Base-by-base conservation (phyloP, 495 filamentous ascomycete genomes). In the Xylaria venustula region DNA sequence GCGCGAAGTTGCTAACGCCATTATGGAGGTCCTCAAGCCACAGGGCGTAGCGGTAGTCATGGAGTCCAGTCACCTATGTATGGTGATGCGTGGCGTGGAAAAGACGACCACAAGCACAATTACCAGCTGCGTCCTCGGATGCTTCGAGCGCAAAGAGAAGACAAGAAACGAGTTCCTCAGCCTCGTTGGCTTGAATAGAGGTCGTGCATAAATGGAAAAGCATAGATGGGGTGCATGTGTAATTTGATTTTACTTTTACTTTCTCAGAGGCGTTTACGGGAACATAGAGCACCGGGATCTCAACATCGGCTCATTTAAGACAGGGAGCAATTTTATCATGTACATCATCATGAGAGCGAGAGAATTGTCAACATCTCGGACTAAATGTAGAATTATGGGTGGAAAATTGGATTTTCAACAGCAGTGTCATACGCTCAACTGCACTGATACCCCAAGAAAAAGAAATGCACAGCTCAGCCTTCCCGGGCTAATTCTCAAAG, bases 51-150 rank as follows among this genome's bases (percentile, higher is more conserved):
- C 89, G 22, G 93, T 98, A 8, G 93, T 98, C 49, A 96, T 98
- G 89, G 95, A 98, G 69, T 93, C 91, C 30, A 90, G 88, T 65
- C 94, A 98, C 77, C 81, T 98, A n/a, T 98, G 94, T 80, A 98
- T 97, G 93, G 93, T 96, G 1, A 94, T 94, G 90, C 83, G 93
- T 22, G 93, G 93, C 1, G 92, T 97, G 25, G 84, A 96, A 71
- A 97, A 99, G 80, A 90, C 90, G 6, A 85, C 84, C 44, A 87
- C 89, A 46, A 90, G 81, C 14, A 98, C 95, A 11, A 93, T 91
- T 26, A 98, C 94, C 32, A 97, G 92, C 75, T 97, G 93, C 68
- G 96, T 98, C 81, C 82, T 97, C 25, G 95, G 94, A 22, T 90
- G 91, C 71, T 95, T 98, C 81, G 87, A 93, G 65, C 88, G 88